Percentiles rank a stretch among this genome's conserved stretches.
phyloP scores from a whole-genome alignment of 2,329 filamentous ascomycete genomes.

The Pseudogymnoascus sp. region DNA sequence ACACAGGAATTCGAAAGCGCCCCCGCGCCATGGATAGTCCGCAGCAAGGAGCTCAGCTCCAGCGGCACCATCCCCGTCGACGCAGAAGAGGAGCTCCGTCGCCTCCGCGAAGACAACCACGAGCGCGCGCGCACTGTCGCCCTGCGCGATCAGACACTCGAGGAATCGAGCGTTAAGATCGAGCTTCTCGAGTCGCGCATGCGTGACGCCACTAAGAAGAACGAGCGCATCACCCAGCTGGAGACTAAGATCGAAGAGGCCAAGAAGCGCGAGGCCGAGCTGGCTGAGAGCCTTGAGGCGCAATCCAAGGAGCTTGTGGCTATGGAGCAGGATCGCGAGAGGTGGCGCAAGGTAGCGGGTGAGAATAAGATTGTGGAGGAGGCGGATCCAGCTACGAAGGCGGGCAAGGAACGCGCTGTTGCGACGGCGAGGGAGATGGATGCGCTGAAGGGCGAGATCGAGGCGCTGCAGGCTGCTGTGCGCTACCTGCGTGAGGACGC shows the following conservation, averaged over 20 bases:
- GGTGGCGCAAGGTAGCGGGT: slow-evolving; percentile 63
- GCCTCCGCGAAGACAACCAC: slow-evolving; percentile 70
- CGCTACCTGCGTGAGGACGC: slow-evolving; percentile 62
- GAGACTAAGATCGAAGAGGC: slow-evolving; percentile 51
- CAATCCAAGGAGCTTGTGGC: slow-evolving; percentile 58
- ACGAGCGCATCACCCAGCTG: slow-evolving; percentile 58
- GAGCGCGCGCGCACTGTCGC: slow-evolving; percentile 66
- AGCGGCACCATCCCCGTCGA: slow-evolving; percentile 74
- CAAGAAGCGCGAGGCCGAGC: slow-evolving; percentile 41
- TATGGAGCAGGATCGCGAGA: slow-evolving; percentile 58
- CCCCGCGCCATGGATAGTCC: slow-evolving; percentile 72
- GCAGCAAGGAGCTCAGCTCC: slow-evolving; percentile 73
- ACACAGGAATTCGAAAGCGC: slow-evolving; percentile 72
- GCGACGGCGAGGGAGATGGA: slow-evolving; percentile 68
- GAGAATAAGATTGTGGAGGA: slow-evolving; percentile 48
- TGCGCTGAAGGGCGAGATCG: slow-evolving; percentile 60
- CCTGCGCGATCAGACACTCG: slow-evolving; percentile 71
- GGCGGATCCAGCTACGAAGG: slow-evolving; percentile 42
- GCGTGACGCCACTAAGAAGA: slow-evolving; percentile 73
- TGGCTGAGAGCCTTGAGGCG: slow-evolving; percentile 58
- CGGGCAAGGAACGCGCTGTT: slow-evolving; percentile 58
- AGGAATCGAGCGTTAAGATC: slow-evolving; percentile 84
- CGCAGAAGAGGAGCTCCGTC: slow-evolving; percentile 74
- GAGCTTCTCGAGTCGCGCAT: slow-evolving; percentile 85
- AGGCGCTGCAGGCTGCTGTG: slow-evolving; percentile 54